Evolutionary conservation across 2,329 filamentous ascomycete genomes (phyloP).

Genomic region (Myriosclerotinia duriaeana): DNA sequence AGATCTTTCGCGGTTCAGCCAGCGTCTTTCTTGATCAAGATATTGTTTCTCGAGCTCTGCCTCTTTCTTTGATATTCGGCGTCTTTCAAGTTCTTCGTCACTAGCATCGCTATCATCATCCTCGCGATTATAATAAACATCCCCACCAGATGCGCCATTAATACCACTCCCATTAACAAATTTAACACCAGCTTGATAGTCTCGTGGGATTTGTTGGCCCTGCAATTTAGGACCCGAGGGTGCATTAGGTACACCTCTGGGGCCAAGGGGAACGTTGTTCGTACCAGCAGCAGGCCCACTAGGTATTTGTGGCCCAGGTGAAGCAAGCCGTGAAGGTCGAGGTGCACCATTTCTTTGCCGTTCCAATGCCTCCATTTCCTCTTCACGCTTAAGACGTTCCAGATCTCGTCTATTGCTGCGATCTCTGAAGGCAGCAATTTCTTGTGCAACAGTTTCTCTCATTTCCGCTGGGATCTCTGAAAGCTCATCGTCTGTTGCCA

Average conservation of each 20-base stretch:
- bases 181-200: constrained; percentile 72
- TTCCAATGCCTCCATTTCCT: constrained; percentile 88
- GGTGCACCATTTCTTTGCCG: constrained; percentile 68
- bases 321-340: constrained; percentile 66
- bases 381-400: constrained; percentile 82
- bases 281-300: constrained; percentile 61
- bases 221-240: constrained; percentile 69
- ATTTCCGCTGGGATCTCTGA: constrained; percentile 95
- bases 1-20: constrained; percentile 84
- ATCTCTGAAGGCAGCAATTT: constrained; percentile 93
- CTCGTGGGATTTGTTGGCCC: constrained; percentile 62
- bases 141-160: constrained; percentile 52
- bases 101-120: constrained; percentile 86
- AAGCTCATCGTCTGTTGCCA: constrained; percentile 86
- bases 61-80: constrained; percentile 68
- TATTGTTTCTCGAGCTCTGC: constrained; percentile 78
- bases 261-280: constrained; percentile 76
- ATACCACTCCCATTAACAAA: constrained; percentile 79
- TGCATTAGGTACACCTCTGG: constrained; percentile 69
- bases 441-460: constrained; percentile 89
- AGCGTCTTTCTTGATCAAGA: constrained; percentile 81
- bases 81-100: constrained; percentile 78
- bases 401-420: constrained; percentile 84
- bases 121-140: constrained; percentile 59
- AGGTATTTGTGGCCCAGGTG: constrained; percentile 57